Conservation (phyloP, 768 basidiomycete genomes). For the Leccinellum albellum region DNA sequence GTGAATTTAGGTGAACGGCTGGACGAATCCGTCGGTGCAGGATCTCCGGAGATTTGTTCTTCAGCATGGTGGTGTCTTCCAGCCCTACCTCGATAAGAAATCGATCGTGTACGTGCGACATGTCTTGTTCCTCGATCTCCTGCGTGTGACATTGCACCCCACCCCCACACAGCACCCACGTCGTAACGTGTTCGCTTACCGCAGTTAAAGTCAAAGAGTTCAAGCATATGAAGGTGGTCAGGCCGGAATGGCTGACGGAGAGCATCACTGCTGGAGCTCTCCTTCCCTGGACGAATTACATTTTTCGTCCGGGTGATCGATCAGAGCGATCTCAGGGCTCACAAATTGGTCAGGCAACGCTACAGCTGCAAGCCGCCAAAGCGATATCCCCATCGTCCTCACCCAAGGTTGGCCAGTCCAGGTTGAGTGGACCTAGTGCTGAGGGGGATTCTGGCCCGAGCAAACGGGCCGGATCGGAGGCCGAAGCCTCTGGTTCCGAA, state of each 20-base stretch:
- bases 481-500: conserved; percentile 3
- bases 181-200: conserved; percentile 88
- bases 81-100: conserved; percentile 81
- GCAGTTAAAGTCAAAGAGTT: conserved; percentile 88
- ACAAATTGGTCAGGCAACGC: conserved; percentile 15
- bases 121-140: background rate
- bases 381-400: conserved; percentile 1
- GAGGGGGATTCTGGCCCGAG: conserved; percentile 1
- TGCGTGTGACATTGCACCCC: background rate
- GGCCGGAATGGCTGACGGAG: conserved; percentile 83
- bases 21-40: conserved; percentile 82
- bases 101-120: conserved; percentile 53
- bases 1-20: conserved; percentile 74
- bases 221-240: conserved; percentile 84
- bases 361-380: conserved; percentile 10
- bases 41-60: conserved; percentile 78
- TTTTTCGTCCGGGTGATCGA: conserved; percentile 49
- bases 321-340: conserved; percentile 49
- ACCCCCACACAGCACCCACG: conserved; percentile 64
- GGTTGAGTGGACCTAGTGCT: background rate
- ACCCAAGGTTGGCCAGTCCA: background rate
- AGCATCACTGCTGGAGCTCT: conserved; percentile 65
- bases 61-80: conserved; percentile 77
- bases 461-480: background rate
- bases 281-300: conserved; percentile 78